Base-by-base conservation (phyloP, 106 monocot species). In the Acorus calamus region DNA sequence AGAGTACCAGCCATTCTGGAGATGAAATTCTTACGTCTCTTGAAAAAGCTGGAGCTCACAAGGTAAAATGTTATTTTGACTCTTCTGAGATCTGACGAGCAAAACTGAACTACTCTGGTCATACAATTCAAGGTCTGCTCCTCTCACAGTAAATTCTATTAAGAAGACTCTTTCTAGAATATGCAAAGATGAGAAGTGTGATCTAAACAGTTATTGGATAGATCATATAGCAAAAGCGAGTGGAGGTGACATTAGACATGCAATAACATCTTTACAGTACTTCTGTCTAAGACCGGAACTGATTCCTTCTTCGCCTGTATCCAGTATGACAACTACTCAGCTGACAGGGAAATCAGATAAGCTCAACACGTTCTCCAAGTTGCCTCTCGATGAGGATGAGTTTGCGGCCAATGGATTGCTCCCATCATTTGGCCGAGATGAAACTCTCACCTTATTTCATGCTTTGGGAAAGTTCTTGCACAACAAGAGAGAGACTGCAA, bases 401-500 rank as follows among this genome's bases (percentile, higher is more conserved):
- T 54, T 56, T 48, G 48, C 12, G 42, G 47, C 55, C 48, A 52
- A 14, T 61, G n/a, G 42, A 10, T 6, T 73, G 28, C 45, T 55
- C 6, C 62, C 76, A 46, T 45, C 83, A 72, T 74, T 65, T 71
- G 94, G 90, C 61, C 85, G 79, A 76, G 98, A 98, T 77, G 88
- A 98, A 66, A 83, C 80, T 42, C 76, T 98, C 46, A 71, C 83
- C 47, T 62, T 98, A 50, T 98, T 88, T 69, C 98, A 98, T 77
- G 98, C 98, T 5, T 64, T 98, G 73, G 98, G 98, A 47, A 98
- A 98, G 68, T 92, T 98, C 78, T 74, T 98, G 42, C 98, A 98
- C 79, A 98, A 98, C 66, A 98, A 98, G 62, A 85, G 98, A 73
- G 83, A 73, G 51, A 65, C 50, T 53, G 12, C 14, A 62, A 61